Evolutionary conservation across 495 filamentous ascomycete genomes (phyloP), one percentile per base, ranked within the genome.

Genomic region (Astrothelium macrocarpum): DNA sequence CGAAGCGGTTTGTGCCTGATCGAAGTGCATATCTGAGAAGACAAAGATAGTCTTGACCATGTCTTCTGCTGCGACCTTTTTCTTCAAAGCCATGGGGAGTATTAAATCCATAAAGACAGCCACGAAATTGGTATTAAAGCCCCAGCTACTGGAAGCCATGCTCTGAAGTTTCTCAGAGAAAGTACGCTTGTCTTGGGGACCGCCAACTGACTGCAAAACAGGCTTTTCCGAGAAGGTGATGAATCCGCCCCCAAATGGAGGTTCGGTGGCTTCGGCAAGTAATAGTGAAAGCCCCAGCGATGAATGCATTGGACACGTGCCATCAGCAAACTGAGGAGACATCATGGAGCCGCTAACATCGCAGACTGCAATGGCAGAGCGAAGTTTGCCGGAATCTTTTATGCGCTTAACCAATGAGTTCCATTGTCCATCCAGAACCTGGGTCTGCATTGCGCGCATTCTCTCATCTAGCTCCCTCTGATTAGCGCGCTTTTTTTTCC

Each of bases 11-110:
- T 32, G 31, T 16, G 75, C 78, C 9, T 58, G 11, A 59, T 80
- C 68, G 67, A 81, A 80, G 60, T 79, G 76, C 79, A 80, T 80
- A 66, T 81, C 77, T 39, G 65, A 72, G 66, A 81, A 78, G 4
- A 81, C 74, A 64, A 81, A 80, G 26, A 81, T 66, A 61, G 76
- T 77, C 66, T 79, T 78, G 26, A 80, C 74, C 78, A 81, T 81
- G 14, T 80, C 69, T 59, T 77, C 77, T 42, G 64, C 71, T 59
- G 61, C 66, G 23, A 81, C 46, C 23, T 75, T 66, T 28, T 76
- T 68, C 61, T 69, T 29, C n/a, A 76, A 18, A 0, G 79, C 79
- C 69, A 76, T 74, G 2, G 78, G 78, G 4, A 81, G 75, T 62
- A 81, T 73, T 1, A 79, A 67, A 0, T 72, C 20, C 63, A 72